Evolutionary conservation across 2,329 filamentous ascomycete genomes (phyloP), one percentile per base, ranked within the genome.

Genomic region (Gaeumannomyces tritici): DNA sequence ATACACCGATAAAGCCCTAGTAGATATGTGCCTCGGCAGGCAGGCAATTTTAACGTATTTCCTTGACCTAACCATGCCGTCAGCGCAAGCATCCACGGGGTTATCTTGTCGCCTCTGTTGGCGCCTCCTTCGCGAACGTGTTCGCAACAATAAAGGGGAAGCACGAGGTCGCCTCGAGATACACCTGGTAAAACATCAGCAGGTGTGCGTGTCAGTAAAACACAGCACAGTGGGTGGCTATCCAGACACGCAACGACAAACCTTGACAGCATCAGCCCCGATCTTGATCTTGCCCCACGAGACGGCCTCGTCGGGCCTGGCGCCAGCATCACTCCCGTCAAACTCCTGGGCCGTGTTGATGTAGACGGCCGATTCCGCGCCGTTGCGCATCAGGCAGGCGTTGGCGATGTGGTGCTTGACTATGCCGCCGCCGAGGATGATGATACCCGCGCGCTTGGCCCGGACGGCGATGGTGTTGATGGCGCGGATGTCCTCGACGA

Each of bases 321-420:
- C 95, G 1, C 95, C 95, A 0, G 95, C 93, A 77, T 99, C 95
- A 69, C 92, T 97, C 3, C 95, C 95, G 73, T 99, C 95, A 72
- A 97, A 99, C 73, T 99, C 95, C 73, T 97, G 92, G 0, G 87
- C 95, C 1, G 95, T 99, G 75, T 99, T 99, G 75, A 99, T 91
- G 73, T 96, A 99, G 1, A 99, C 95, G 2, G 95, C 95, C 65
- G 90, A 93, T 74, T 99, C 95, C 21, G 95, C 95, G 2, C 95
- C 95, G 70, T 99, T 99, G 60, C 95, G 86, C 95, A 99, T 98
- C 69, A 99, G 75, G 69, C 92, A 96, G 2, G 95, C 95, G 73
- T 99, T 99, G 61, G 95, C 93, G 72, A 99, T 98, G 74, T 99
- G 95, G 71, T 99, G 95, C 79, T 99, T 99, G 70, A 99, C 84